Evolutionary conservation across 2,329 filamentous ascomycete species (phyloP), one percentile per base, ranked within the genome.

Genomic region (Calonectria pteridis): DNA sequence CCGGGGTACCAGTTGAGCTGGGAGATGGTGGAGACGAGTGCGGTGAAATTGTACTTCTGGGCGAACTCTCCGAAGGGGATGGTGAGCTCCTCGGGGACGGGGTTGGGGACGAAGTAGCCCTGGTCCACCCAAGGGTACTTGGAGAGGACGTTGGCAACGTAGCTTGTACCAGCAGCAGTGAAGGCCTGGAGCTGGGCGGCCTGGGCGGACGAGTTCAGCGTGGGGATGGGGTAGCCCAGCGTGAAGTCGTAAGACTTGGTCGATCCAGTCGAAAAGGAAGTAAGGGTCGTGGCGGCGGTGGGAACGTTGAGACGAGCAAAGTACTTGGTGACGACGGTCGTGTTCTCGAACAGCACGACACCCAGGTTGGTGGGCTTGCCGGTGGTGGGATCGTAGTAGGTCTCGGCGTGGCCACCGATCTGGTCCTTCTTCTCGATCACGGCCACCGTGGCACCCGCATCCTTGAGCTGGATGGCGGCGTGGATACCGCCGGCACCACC

Each of bases 61-160:
- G 77, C 77, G 20, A 79, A 79, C 6, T 76, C 29, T 0, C 73
- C 76, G 14, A 79, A 79, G 2, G 77, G 77, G 0, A 73, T 33
- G 2, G 58, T 58, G 4, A 79, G 76, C 23, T 79, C 77, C 7
- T 78, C 10, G 0, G 77, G 77, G 0, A 79, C 70, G 0, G 76
- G 76, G 5, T 29, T 31, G 18, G 77, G 75, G 0, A 78, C 20
- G 0, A 78, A 53, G 18, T 75, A 79, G 13, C 77, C 77, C 18
- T 77, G 59, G 26, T 79, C 77, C 6, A 79, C n/a, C 76, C 77
- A 79, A 0, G 75, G 63, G 16, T 79, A 79, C 29, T 72, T 78
- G 4, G 73, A 18, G 0, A 79, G 65, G 18, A 78, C 73, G 0
- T 69, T 69, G 26, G 74, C 29, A 2, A 53, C 29, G 33, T 79